These are phyloP conservation scores for Thozetella sp. DNA, from an alignment of 495 filamentous ascomycete genomes.

Conservation along the genomic window DNA sequence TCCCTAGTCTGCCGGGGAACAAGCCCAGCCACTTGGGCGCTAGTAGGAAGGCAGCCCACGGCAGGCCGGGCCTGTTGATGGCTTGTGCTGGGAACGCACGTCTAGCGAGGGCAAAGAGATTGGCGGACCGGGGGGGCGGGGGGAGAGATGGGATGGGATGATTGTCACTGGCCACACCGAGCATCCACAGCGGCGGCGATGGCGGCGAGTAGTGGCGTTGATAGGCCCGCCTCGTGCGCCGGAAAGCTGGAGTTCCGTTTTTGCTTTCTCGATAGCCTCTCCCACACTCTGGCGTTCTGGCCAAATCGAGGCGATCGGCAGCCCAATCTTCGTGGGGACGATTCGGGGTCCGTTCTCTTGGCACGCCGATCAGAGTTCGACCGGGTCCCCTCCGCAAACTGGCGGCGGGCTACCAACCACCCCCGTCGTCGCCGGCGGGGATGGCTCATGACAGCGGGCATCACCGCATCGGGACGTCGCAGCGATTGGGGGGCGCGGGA, in stretches of 20 bases:
- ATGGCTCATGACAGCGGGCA: too few species aligned
- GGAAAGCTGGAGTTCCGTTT: background rate
- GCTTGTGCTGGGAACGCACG: background rate
- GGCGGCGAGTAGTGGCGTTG: background rate
- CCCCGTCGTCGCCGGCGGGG: too few species aligned
- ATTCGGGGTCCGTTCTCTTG: background rate
- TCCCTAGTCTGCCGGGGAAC: background rate
- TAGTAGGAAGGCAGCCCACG: background rate
- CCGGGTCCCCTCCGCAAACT: background rate
- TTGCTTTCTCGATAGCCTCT: background rate
- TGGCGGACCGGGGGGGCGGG: background rate
- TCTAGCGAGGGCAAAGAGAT: background rate
- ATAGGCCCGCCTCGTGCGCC: background rate
- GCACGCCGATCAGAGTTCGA: conserved; percentile 2
- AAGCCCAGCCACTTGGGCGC: background rate
- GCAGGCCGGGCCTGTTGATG: background rate
- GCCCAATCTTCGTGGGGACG: background rate
- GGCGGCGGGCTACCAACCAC: too few species aligned
- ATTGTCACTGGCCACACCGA: too few species aligned
- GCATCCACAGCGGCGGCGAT: background rate
- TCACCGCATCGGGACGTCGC: too few species aligned
- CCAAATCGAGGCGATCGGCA: background rate
- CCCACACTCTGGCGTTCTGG: background rate
- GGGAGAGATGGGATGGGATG: background rate
- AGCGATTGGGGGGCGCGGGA: too few species aligned